A percentile compares a stretch with the other conserved stretches of the same genome.
Evolutionary conservation across 768 basidiomycete genomes (phyloP).

Genomic region (Serendipita vermifera): DNA sequence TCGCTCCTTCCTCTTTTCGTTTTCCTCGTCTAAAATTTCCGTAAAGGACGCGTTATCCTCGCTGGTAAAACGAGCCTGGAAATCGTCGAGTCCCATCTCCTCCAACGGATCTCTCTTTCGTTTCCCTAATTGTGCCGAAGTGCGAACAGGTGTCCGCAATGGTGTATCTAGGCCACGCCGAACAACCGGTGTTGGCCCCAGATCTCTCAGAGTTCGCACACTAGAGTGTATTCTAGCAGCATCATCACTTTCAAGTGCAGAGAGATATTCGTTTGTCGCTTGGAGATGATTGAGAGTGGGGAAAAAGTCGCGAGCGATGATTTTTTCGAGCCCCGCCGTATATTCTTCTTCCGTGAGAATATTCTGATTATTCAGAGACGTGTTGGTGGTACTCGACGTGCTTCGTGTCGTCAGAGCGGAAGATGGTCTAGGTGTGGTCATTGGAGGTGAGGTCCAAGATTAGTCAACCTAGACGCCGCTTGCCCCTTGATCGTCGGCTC

Average conservation of each 20-base stretch:
- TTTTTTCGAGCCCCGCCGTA: constrained; percentile 73
- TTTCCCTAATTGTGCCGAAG: constrained; percentile 44
- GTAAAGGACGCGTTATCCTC: constrained; percentile 98
- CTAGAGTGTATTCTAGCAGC: constrained; percentile 62
- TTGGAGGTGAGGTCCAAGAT: too few species aligned
- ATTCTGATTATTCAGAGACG: constrained; percentile 55
- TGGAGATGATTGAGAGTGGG: constrained; percentile 84
- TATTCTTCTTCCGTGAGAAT: constrained; percentile 92
- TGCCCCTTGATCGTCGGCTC: too few species aligned
- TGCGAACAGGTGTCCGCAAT: constrained; percentile 51
- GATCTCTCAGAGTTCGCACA: constrained; percentile 56
- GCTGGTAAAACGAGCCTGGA: constrained; percentile 86
- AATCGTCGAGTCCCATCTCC: constrained; percentile 59
- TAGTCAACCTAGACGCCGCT: too few species aligned
- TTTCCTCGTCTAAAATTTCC: constrained; percentile 82
- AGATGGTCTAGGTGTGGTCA: too few species aligned
- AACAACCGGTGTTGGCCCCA: constrained; percentile 40
- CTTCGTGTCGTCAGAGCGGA: too few species aligned
- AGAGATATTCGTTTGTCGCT: constrained; percentile 75
- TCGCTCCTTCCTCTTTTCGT: constrained; percentile 60
- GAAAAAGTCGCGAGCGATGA: constrained; percentile 97
- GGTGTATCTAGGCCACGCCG: constrained; percentile 33
- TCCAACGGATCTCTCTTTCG: constrained; percentile 36
- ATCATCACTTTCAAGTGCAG: constrained; percentile 65
- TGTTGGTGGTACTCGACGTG: not conserved